Base-by-base conservation (phyloP, 2,329 filamentous ascomycete genomes). In the Xylariaceae sp. region DNA sequence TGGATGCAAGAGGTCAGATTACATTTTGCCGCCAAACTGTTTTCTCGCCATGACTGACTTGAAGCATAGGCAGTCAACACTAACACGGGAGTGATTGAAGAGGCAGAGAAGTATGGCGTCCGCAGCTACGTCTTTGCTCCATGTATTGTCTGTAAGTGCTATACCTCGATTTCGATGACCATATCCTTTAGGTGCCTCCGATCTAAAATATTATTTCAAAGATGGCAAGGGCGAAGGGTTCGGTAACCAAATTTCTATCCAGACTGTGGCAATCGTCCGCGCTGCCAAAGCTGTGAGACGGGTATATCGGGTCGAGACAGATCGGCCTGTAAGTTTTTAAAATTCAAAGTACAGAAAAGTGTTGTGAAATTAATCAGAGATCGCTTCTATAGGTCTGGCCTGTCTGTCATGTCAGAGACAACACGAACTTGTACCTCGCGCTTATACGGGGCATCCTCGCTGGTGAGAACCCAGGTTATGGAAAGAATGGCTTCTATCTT, bases 91-190 rank as follows among this genome's bases (percentile, higher is more conserved):
- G 61, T 77, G 7, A 70, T 75, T 27, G 72, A 76, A 16, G 58
- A 63, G 5, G 65, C 66, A 5, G 68, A 72, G 20, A 53, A 53
- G 10, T 47, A 65, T 12, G 72, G 70, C 0, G 71, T 79, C 3
- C 63, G 62, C 22, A 70, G 66, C 45, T 79, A 79, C 50, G 68
- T 79, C n/a, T 78, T 79, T 55, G 62, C 61, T 0, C 76, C 75
- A 1, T 79, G 75, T 52, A 71, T 79, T 22, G 76, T 79, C 12
- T 77, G 66, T 67, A 54, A 54, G 62, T 49, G 5, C 10, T 14
- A 22, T 3, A 23, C 17, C 11, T 16, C 4, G 14, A 14, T 7
- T 22, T 11, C 5, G 11, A 22, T 7, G 5, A 16, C 3, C 32
- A 8, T 5, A 29, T 33, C 14, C 29, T 52, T 17, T 19, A 17